Conservation (phyloP, 768 basidiomycete genomes). For the Phanerochaete sordida region DNA sequence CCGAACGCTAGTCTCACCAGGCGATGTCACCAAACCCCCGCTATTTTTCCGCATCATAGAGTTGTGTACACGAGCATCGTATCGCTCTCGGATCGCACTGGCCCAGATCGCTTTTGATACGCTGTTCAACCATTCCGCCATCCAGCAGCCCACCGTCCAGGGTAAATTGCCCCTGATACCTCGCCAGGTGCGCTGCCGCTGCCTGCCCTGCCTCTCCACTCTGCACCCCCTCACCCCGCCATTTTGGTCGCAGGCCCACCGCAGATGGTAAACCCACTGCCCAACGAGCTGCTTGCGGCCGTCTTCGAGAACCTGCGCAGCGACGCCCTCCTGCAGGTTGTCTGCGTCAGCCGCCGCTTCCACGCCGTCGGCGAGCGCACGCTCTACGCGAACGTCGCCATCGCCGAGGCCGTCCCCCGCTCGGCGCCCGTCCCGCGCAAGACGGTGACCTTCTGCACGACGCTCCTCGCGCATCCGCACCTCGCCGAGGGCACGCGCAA, state of each 20-base stretch:
- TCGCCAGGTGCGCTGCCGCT: not conserved
- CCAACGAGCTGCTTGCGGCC: constrained; percentile 52
- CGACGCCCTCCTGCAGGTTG: constrained; percentile 34
- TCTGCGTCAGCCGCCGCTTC: constrained; percentile 42
- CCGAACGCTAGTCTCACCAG: constrained; percentile 4
- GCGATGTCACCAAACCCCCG: constrained; percentile 14
- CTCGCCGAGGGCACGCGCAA: constrained; percentile 43
- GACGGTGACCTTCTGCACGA: constrained; percentile 50
- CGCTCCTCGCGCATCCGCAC: constrained; percentile 43
- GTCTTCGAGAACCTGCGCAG: constrained; percentile 38
- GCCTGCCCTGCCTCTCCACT: not conserved
- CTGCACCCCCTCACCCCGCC: constrained; percentile 1
- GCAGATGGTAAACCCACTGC: constrained; percentile 28
- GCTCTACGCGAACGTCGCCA: constrained; percentile 50
- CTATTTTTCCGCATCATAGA: constrained; percentile 17
- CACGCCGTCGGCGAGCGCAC: constrained; percentile 53
- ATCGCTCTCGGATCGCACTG: constrained; percentile 15
- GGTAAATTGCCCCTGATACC: not conserved
- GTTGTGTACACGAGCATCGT: not conserved
- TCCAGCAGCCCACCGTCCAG: not conserved
- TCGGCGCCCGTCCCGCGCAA: constrained; percentile 33
- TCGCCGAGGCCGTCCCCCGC: constrained; percentile 45
- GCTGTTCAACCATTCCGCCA: not conserved
- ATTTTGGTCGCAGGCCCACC: not conserved
- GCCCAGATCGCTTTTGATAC: constrained; percentile 6